Evolutionary conservation across 345 rosid species (phyloP).

Genomic region (Crucihimalaya himalaica): DNA sequence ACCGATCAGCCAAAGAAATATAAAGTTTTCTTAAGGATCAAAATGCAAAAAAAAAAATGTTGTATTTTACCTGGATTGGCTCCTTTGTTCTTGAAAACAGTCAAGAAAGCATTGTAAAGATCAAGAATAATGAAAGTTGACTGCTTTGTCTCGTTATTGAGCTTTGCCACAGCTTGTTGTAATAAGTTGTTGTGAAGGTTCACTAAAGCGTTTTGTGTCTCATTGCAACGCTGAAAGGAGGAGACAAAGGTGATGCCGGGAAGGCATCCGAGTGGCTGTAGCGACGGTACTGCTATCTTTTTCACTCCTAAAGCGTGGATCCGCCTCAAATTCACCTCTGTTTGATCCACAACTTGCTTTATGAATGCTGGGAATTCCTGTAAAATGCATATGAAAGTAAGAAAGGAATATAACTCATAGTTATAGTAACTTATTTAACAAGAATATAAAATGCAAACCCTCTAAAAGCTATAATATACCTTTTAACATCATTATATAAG

Average conservation of each 20-base stretch:
- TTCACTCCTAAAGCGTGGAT: slow-evolving; percentile 59
- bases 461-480: too few species aligned
- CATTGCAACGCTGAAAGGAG: slow-evolving; percentile 59
- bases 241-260: slow-evolving; percentile 44
- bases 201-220: slow-evolving; percentile 44
- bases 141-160: slow-evolving; percentile 45
- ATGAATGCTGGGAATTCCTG: slow-evolving; percentile 61
- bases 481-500: neutral
- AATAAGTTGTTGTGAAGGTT: slow-evolving; percentile 57
- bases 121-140: slow-evolving; percentile 53
- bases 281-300: slow-evolving; percentile 48
- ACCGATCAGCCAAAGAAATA: neutral
- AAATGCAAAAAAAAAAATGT: neutral
- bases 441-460: too few species aligned
- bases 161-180: slow-evolving; percentile 49
- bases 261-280: slow-evolving; percentile 81
- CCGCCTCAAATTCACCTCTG: slow-evolving; percentile 47
- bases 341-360: slow-evolving; percentile 58
- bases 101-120: slow-evolving; percentile 60
- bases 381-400: neutral
- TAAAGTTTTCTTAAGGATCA: neutral
- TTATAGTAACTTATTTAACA: too few species aligned
- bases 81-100: slow-evolving; percentile 51
- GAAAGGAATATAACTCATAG: neutral
- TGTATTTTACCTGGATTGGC: slow-evolving; percentile 25